Base-by-base conservation (phyloP, 495 filamentous ascomycete genomes). In the Penicillium atrosanguineum region DNA sequence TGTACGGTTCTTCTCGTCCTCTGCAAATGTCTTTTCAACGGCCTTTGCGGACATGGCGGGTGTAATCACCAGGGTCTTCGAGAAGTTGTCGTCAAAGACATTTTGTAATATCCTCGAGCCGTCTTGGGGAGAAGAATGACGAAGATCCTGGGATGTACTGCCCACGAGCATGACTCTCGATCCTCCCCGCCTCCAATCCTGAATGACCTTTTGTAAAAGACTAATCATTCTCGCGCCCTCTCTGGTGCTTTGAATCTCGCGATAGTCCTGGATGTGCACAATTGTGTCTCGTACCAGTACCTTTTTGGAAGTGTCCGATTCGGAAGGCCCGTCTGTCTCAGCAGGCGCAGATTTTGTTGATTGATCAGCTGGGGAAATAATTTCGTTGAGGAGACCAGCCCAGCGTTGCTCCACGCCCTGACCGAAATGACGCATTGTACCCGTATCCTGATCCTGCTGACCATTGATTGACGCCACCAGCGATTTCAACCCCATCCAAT, bases 231-330 rank as follows among this genome's bases (percentile, higher is more conserved):
- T 77, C 1, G 79, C 64, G n/a, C 89, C 87, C 18, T 84, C 79
- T 8, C 74, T 62, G 1, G 87, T 84, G 47, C 73, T 71, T 57
- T 78, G 80, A 12, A 97, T 75, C 40, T 94, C 88, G 23, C 83
- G 82, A 61, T 90, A 90, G 63, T 96, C 91, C 58, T 86, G 82
- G 9, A 97, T 69, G 44, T 91, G 87, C 8, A 98, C 72, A 52
- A 97, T 89, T n/a, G 77, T 64, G 37, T 72, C 77, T 37, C 65
- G 64, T 29, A 58, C 29, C 19, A 63, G 57, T n/a, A 44, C 47
- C 38, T 52, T 49, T n/a, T 60, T 57, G 20, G 28, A 34, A 18
- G 46, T 26, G 6, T 52, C 44, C 5, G 34, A 15, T 50, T 63
- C 65, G 21, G 56, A 40, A 7, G 38, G 19, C 16, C 55, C 52